Percentiles rank a stretch among this genome's conserved stretches.
Evolutionary conservation across 2,329 filamentous ascomycete genomes (phyloP).

Genomic region (Leptographium galeiforme): DNA sequence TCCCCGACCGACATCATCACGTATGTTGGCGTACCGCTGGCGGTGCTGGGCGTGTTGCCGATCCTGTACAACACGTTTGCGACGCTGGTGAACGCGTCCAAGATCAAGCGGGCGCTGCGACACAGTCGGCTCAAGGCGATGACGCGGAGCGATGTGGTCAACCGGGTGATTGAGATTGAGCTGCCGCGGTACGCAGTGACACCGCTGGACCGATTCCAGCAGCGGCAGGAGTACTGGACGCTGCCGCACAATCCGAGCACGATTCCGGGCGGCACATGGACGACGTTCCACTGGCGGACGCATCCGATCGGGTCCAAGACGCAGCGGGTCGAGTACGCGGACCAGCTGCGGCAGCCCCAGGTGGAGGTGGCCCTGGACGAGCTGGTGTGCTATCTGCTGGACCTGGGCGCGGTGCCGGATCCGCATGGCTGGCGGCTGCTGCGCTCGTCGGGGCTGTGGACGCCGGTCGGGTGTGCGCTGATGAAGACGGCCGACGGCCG

Average conservation of each 20-base stretch:
- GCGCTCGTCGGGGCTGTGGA: conserved; percentile 45
- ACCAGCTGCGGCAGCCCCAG: conserved; percentile 39
- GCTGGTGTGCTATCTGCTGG: conserved; percentile 46
- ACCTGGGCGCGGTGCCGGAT: conserved; percentile 49
- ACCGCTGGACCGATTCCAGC: conserved; percentile 40
- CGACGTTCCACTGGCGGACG: conserved; percentile 52
- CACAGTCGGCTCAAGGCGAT: conserved; percentile 44
- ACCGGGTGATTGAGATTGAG: conserved; percentile 53
- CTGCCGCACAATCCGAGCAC: conserved; percentile 35
- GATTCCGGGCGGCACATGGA: conserved; percentile 50
- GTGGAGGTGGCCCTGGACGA: conserved; percentile 43
- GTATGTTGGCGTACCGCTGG: conserved; percentile 22
- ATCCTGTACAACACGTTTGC: conserved; percentile 53
- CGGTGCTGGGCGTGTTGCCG: conserved; percentile 35
- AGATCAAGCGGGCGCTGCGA: conserved; percentile 44
- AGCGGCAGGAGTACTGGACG: conserved; percentile 44
- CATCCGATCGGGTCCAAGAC: conserved; percentile 47
- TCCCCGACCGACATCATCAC: conserved; percentile 20
- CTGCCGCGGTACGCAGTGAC: conserved; percentile 51
- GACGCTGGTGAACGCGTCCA: conserved; percentile 45
- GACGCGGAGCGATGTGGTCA: conserved; percentile 50
- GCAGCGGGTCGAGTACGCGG: conserved; percentile 49
- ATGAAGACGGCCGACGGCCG: conserved; percentile 38
- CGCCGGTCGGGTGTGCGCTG: conserved; percentile 42
- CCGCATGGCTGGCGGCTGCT: conserved; percentile 44